Conservation (phyloP, 2,329 filamentous ascomycete genomes). For the Talaromyces verruculosus region DNA sequence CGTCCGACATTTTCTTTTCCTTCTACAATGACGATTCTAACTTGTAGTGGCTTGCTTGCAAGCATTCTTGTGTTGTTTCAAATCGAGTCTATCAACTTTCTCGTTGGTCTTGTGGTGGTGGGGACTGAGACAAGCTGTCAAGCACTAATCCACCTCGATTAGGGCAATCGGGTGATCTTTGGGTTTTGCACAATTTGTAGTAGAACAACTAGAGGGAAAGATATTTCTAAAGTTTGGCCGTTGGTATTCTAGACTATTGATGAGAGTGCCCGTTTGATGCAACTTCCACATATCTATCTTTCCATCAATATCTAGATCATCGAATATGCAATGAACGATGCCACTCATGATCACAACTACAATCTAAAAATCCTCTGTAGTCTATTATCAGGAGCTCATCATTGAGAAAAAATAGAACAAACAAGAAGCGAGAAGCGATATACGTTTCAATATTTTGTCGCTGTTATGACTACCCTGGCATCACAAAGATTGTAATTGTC, state of each 20-base stretch:
- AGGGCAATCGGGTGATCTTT: neutral
- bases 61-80: too few species aligned
- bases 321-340: neutral
- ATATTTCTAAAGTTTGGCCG: neutral
- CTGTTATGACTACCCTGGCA: neutral
- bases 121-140: neutral
- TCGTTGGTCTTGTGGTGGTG: neutral
- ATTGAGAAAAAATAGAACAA: too few species aligned
- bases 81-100: neutral
- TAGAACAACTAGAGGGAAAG: neutral
- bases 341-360: neutral
- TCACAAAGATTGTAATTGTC: neutral
- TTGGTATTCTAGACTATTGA: neutral
- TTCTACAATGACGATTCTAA: neutral
- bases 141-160: neutral
- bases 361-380: neutral
- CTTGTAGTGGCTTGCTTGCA: neutral
- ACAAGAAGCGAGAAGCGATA: too few species aligned
- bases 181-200: neutral
- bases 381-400: neutral
- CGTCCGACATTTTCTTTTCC: neutral
- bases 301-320: neutral
- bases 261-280: neutral
- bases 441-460: too few species aligned
- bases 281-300: neutral